Evolutionary conservation across 2,329 filamentous ascomycete genomes (phyloP), one percentile per base, ranked within the genome.

Genomic region (Tolypocladium endophyticum): DNA sequence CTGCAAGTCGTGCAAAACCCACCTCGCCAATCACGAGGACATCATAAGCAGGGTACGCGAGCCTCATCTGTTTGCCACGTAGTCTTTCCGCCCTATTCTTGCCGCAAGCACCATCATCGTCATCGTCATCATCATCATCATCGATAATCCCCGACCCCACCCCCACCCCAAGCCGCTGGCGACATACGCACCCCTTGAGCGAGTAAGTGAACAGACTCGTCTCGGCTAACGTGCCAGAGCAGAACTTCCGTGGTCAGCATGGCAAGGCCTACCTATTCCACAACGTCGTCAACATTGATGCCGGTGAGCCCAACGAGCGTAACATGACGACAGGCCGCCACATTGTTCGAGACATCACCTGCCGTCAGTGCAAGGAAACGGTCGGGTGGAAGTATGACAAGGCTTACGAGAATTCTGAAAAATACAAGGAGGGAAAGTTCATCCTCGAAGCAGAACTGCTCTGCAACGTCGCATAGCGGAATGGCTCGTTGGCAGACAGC

Each of bases 311-410:
- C n/a, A 87, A 84, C 71, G 94, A 99, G 77, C 90, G 94, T 65
- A 96, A 89, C 77, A 99, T 99, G 94, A 99, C 94, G 18, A 99
- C 94, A 0, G 94, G 94, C 58, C 85, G 90, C 59, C 94, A 99
- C 75, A 82, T 97, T 60, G 94, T 99, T 55, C 87, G 94, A 61
- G 94, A 99, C 73, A 97, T 99, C 68, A 81, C 81, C 61, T 99
- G 94, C 78, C 84, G 88, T 61, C 90, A 96, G 74, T 99, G 94
- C 82, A 89, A 88, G 71, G 89, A 92, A 73, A 89, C 88, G 36
- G 94, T 99, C 58, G 94, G 94, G 41, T 99, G 94, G 94, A 97
- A 96, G 74, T 99, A 99, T 73, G 94, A 99, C 76, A 96, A 95
- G 78, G 94, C 94, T 1, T 97, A 89, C 73, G 94, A 99, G 78